Evolutionary conservation across 169 alveolate species (phyloP), one percentile per base, ranked within the genome.

Genomic region (Eimeria acervulina): DNA sequence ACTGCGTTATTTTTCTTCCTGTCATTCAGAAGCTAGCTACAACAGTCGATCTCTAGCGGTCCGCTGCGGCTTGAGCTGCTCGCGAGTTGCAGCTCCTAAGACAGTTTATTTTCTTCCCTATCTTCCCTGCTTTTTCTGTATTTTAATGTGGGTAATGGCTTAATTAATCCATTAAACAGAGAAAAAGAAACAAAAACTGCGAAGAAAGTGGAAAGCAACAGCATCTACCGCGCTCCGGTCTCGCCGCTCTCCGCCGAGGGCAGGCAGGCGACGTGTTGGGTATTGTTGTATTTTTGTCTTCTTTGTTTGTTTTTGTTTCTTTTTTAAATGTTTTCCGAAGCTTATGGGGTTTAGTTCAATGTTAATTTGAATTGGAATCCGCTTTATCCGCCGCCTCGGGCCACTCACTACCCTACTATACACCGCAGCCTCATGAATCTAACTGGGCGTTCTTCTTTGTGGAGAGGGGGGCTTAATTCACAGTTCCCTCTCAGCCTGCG

Each of bases 191-290:
- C 59, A 17, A 51, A 51, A 51, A 51, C 59, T 12, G 59, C 59
- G 15, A 51, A 51, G 15, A 12, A 10, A 51, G 59, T 0, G 59
- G 59, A 17, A 51, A 51, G 59, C 21, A 51, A 51, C 7, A 51
- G 59, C 59, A 51, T 10, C 59, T 51, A 17, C 59, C 15, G 59
- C 59, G 59, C 19, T 59, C 0, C 68, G n/a, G 68, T 59, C 28
- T 59, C 68, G 68, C 68, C 28, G 68, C 68, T 59, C 68, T 59
- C 68, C 21, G n/a, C 68, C 68, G 68, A 59, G 68, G 68, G n/a
- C n/a, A 7, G 28, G 68, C 68, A 3, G n/a, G 68, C 68, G 19
- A 21, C 68, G n/a, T 5, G 68, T 17, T 17, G 68, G 28, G n/a
- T 4, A 13, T 17, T 59, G n/a, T 21, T 59, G 2, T 17, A 3